Percentiles rank a stretch among this genome's conserved stretches.
These are phyloP conservation scores for Candida cerambycidarum DNA, from an alignment of 805 yeast species.

Conservation along the genomic window DNA sequence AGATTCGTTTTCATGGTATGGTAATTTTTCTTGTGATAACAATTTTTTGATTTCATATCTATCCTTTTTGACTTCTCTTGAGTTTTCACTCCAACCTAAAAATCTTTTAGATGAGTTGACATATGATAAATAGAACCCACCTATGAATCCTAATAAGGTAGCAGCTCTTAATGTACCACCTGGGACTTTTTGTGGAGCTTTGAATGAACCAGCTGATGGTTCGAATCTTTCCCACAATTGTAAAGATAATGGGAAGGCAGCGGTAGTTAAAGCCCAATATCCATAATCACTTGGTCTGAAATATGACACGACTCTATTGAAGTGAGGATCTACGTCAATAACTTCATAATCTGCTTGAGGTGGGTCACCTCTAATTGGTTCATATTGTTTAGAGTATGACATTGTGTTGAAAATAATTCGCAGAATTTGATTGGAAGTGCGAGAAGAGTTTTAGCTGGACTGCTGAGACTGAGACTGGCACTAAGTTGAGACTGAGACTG, in stretches of 20 bases:
- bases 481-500: no score
- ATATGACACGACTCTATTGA: slow-evolving; percentile 67
- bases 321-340: slow-evolving; percentile 80
- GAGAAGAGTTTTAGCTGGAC: background rate
- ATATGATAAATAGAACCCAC: slow-evolving; percentile 76
- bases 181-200: slow-evolving; percentile 51
- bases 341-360: slow-evolving; percentile 42
- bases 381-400: slow-evolving; percentile 40
- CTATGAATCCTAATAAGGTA: slow-evolving; percentile 59
- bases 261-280: slow-evolving; percentile 44
- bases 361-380: slow-evolving; percentile 42
- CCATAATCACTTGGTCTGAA: slow-evolving; percentile 68
- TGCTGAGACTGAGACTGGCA: no score
- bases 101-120: slow-evolving; percentile 67
- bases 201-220: slow-evolving; percentile 42
- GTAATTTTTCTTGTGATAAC: slow-evolving; percentile 62
- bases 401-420: slow-evolving; percentile 23
- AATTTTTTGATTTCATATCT: slow-evolving; percentile 69
- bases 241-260: slow-evolving; percentile 42
- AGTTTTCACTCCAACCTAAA: slow-evolving; percentile 75
- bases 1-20: slow-evolving; percentile 61
- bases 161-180: slow-evolving; percentile 59
- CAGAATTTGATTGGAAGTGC: slow-evolving; percentile 37
- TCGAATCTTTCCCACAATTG: slow-evolving; percentile 45
- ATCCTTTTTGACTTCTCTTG: slow-evolving; percentile 68